Base-by-base conservation (phyloP, 345 rosid genomes). In the Salix udensis region DNA sequence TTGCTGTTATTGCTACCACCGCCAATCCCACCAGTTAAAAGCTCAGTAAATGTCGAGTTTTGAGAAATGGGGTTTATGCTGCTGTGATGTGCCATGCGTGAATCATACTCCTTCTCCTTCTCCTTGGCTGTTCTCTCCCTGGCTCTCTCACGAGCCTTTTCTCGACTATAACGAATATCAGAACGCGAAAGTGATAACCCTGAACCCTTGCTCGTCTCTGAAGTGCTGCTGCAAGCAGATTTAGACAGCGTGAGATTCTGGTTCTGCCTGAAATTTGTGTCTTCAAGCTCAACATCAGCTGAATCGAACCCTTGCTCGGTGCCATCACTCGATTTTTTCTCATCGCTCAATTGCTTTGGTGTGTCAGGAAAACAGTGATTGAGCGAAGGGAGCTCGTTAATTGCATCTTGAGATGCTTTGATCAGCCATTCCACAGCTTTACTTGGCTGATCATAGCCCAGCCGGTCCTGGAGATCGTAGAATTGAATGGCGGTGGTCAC, bases 361-460 rank as follows among this genome's bases (percentile, higher is more conserved):
- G 87, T 86, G 9, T 88, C 89, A 5, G 93, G 90, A 39, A 96
- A 92, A 12, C 90, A 61, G 74, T 85, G 75, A 74, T 85, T 90
- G 34, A 96, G 92, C 0, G 95, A 82, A 77, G 99, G 98, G 68
- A 96, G 96, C 88, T 91, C 99, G 0, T 92, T 72, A 21, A 96
- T 96, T 7, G 99, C 76, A 26, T 93, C 95, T 8, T 92, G 82
- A 1, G 99, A 97, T 0, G 96, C 94, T 82, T 92, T 92, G 71
- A 96, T 93, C n/a, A 96, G 52, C 99, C 99, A 96, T 42, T 93
- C 99, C 1, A 96, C 94, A 0, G 98, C 99, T 85, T 96, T 96
- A 74, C 99, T 96, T 0, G 99, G 99, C 82, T 93, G 99, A 82
- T 96, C 98, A 68, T 84, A 91, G 12, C 99, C 99, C 85, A 96